Conservation (phyloP, 1,139 yeast species). For the Meyerozyma smithsonii region DNA sequence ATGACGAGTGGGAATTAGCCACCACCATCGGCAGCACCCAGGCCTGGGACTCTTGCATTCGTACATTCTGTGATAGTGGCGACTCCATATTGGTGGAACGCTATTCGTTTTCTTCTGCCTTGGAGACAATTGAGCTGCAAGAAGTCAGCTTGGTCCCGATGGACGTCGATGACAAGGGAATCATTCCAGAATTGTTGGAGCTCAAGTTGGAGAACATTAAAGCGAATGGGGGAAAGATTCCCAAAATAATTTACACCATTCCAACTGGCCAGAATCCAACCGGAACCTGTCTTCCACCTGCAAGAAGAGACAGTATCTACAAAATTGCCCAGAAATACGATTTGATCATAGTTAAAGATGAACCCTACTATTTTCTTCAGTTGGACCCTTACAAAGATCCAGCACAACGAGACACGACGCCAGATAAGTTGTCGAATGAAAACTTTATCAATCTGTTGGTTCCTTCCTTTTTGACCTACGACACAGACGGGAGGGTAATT, state of each 20-base stretch:
- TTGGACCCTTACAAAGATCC: not conserved
- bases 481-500: constrained; percentile 1
- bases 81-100: not conserved
- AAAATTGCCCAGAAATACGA: constrained; percentile 2
- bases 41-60: not conserved
- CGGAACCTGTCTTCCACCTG: not conserved
- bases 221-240: not conserved
- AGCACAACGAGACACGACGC: not conserved
- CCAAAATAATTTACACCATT: not conserved
- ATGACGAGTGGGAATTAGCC: not conserved
- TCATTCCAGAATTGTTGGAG: not conserved
- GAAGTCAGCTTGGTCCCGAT: not conserved
- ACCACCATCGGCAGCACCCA: not conserved
- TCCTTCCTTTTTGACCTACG: not conserved
- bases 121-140: not conserved
- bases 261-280: constrained; percentile 2
- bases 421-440: not conserved
- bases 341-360: constrained; percentile 3
- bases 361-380: constrained; percentile 2
- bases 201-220: not conserved
- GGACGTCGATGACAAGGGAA: not conserved
- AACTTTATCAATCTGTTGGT: not conserved
- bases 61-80: not conserved
- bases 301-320: not conserved
- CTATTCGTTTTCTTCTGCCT: not conserved